Base-by-base conservation (phyloP, 176 grass and related monocot species). In the Cenchrus americanus region DNA sequence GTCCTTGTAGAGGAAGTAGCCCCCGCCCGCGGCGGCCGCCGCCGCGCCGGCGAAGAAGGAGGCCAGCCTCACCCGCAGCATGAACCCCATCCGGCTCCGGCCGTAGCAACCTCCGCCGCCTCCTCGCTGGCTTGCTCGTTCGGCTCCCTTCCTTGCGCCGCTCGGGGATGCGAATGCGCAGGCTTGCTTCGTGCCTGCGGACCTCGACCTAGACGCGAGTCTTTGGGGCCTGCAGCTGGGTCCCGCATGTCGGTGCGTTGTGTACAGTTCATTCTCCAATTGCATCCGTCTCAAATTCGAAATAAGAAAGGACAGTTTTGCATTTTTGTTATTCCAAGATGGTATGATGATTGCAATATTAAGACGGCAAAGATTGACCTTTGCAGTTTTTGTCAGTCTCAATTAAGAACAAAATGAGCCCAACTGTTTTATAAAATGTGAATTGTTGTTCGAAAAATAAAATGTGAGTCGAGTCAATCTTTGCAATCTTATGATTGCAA, bases 1-100 rank as follows among this genome's bases (percentile, higher is more conserved):
- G 79, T 99, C 96, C 85, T 96, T 99, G 89, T 94, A 96, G 86
- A 99, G 93, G 78, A 96, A 87, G 80, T 92, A 96, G 41, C 84
- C 88, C 48, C 91, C 93, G 27, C 58, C 87, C 0, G 89, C 69
- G 1, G 89, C 89, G 14, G 96, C 89, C 0, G 79, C 88, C 0
- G 93, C 88, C 72, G 96, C 93, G 46, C 93, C 93, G 46, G 93
- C 89, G 65, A 96, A 96, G 93, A 99, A 99, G 69, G 93, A 90
- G 24, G 93, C 78, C 52, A 99, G 30, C 73, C 93, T 88, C 87
- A 92, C 96, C 51, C 96, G 89, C 69, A 98, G 87, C 83, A 98
- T 88, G 90, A 94, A 94, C 80, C 83, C 96, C 96, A 98, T 98
- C 75, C 13, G 75, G n/a, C 67, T 64, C 27, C 80, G 37, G 54